Evolutionary conservation across 139 green algal species (phyloP).

Genomic region (Micractinium conductrix): DNA sequence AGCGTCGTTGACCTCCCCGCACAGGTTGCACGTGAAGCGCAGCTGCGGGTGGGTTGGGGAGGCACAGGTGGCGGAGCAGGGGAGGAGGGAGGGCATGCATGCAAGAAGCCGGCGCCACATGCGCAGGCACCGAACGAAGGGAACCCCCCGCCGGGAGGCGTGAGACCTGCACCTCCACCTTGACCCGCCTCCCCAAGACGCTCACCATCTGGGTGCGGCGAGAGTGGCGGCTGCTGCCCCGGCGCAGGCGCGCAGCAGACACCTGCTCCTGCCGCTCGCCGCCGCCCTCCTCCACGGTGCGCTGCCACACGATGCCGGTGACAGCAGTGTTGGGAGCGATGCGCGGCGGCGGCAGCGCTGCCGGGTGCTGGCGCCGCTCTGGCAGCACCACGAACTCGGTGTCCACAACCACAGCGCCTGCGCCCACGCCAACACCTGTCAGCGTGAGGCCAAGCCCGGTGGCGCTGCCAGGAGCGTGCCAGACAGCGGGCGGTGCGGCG

Average conservation of each 20-base stretch:
- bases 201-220: conserved; percentile 35
- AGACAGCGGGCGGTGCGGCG: not conserved
- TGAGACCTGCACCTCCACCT: not conserved
- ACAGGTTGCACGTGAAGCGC: conserved; percentile 72
- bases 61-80: not conserved
- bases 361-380: too few relatives aligned
- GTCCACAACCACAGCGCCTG: conserved; percentile 23
- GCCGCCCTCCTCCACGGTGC: conserved; percentile 8
- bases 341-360: not conserved
- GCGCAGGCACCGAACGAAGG: too few relatives aligned
- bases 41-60: conserved; percentile 32
- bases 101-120: not conserved
- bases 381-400: conserved; percentile 22
- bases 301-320: conserved; percentile 20
- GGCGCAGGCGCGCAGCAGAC: not conserved
- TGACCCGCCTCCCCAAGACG: too few relatives aligned
- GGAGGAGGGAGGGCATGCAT: not conserved
- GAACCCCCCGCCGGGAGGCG: not conserved
- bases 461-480: not conserved
- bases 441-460: conserved; percentile 1
- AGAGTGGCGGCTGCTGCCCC: conserved; percentile 32
- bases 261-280: not conserved
- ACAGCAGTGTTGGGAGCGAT: conserved; percentile 33
- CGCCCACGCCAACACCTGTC: not conserved
- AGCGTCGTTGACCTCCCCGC: conserved; percentile 49